A percentile compares a stretch with the other conserved stretches of the same genome.
These are phyloP conservation scores for Dothideomycetes sp. DNA, from an alignment of 2,329 filamentous ascomycete genomes.

Conservation along the genomic window DNA sequence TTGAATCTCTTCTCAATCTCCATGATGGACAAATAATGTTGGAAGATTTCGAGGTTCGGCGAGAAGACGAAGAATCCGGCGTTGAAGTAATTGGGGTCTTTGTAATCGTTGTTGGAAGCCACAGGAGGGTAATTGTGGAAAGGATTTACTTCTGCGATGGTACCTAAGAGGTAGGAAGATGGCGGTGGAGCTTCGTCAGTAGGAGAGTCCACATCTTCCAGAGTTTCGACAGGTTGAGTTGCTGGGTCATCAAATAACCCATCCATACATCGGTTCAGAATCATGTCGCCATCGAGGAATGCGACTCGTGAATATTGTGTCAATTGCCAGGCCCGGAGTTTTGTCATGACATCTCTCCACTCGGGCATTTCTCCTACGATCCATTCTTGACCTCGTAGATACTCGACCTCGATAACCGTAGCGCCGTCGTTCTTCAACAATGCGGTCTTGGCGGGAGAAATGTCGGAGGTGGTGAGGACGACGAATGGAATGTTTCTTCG, in stretches of 20 bases:
- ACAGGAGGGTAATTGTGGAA: conserved; percentile 29
- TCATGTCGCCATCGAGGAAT: conserved; percentile 27
- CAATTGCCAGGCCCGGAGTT: conserved; percentile 31
- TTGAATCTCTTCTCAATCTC: conserved; percentile 25
- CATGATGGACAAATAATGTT: conserved; percentile 27
- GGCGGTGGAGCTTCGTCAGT: conserved; percentile 23
- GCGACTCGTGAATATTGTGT: conserved; percentile 27
- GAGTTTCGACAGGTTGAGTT: conserved; percentile 14
- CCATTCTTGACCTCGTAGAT: neutral
- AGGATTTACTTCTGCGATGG: conserved; percentile 26
- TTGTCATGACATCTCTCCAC: conserved; percentile 30
- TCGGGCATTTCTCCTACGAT: conserved; percentile 5
- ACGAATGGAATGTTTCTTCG: conserved; percentile 20
- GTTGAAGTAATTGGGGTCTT: conserved; percentile 26
- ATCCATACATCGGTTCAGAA: conserved; percentile 22
- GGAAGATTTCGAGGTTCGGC: conserved; percentile 24
- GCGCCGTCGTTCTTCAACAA: conserved; percentile 21
- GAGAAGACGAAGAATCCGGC: conserved; percentile 31
- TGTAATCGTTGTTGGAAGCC: conserved; percentile 22
- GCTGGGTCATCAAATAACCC: conserved; percentile 26
- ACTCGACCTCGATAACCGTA: conserved; percentile 18
- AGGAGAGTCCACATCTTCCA: neutral
- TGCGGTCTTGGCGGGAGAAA: conserved; percentile 18
- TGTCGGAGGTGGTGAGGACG: conserved; percentile 22
- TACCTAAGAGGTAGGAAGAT: conserved; percentile 26